phyloP scores from a whole-genome alignment of 257 asterid species.

The Solanum bulbocastanum region DNA sequence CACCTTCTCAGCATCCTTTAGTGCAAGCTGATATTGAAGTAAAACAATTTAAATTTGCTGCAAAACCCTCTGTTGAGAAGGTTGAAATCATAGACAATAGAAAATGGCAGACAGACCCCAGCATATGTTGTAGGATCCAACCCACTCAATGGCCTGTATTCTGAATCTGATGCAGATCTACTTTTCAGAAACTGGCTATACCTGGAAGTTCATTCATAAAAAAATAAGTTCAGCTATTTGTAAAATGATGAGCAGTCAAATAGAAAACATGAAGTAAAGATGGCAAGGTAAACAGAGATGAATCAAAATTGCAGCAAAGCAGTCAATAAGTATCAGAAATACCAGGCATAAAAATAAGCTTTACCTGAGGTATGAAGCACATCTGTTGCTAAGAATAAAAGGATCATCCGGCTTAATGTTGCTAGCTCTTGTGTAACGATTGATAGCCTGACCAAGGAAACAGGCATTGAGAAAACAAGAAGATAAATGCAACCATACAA shows the following conservation, averaged over 20 bases:
- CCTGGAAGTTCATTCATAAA: slow-evolving; percentile 29
- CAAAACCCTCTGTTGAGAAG: background rate
- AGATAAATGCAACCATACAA: background rate
- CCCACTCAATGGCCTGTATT: slow-evolving; percentile 72
- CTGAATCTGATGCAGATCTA: slow-evolving; percentile 78
- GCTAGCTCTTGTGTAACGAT: slow-evolving; percentile 66
- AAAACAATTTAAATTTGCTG: background rate
- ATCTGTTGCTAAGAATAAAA: slow-evolving; percentile 68
- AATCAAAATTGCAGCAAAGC: background rate
- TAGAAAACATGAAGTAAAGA: background rate
- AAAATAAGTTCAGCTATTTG: background rate
- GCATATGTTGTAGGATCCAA: slow-evolving; percentile 91
- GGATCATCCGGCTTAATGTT: slow-evolving; percentile 66
- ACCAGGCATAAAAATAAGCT: background rate
- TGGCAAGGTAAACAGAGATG: background rate
- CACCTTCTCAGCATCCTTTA: slow-evolving; percentile 91
- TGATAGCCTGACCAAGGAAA: slow-evolving; percentile 54
- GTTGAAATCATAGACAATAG: background rate
- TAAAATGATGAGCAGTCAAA: background rate
- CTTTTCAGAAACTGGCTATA: slow-evolving; percentile 56
- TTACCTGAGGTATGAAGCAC: slow-evolving; percentile 80
- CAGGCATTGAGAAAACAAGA: background rate
- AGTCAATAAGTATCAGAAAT: background rate
- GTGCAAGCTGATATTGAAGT: slow-evolving; percentile 56
- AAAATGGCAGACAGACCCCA: slow-evolving; percentile 40